Percentiles rank a stretch among this genome's conserved stretches.
phyloP scores from a whole-genome alignment of 306 rosid genomes.

The Pueraria montana region DNA sequence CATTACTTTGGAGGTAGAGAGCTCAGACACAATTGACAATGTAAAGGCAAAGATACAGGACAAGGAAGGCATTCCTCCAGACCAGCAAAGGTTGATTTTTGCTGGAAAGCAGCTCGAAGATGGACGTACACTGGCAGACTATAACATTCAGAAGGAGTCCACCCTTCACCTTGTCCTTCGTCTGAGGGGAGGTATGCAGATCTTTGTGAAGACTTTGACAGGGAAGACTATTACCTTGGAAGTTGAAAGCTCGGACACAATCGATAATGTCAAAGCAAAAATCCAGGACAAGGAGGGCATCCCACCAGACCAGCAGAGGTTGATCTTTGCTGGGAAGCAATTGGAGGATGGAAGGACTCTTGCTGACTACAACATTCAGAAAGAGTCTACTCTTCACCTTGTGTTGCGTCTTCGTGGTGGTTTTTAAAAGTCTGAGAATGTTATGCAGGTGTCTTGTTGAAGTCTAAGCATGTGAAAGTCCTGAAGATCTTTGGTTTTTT shows the following conservation, averaged over 20 bases:
- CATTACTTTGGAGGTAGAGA: slow-evolving; percentile 43
- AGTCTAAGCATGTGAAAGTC: not conserved
- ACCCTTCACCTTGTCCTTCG: not conserved
- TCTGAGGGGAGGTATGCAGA: not conserved
- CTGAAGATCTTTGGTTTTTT: not conserved
- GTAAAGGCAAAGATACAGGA: slow-evolving; percentile 42
- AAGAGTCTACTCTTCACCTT: not conserved
- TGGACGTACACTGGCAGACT: not conserved
- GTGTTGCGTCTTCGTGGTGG: slow-evolving; percentile 44
- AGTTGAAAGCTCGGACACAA: not conserved
- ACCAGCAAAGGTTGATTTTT: slow-evolving; percentile 44
- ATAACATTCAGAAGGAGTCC: not conserved
- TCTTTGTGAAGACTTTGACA: not conserved
- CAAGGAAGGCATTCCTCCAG: slow-evolving; percentile 47
- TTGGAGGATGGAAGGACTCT: not conserved
- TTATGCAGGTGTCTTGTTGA: not conserved
- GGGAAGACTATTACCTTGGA: not conserved
- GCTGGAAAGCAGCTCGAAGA: slow-evolving; percentile 34
- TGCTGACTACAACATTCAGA: slow-evolving; percentile 3
- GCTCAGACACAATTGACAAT: slow-evolving; percentile 43
- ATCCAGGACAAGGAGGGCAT: slow-evolving; percentile 5
- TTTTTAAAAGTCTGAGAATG: not conserved
- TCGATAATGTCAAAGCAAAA: not conserved
- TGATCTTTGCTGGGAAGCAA: slow-evolving; percentile 4
- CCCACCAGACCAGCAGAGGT: not conserved